Evolutionary conservation across 2,329 filamentous ascomycete genomes (phyloP), one percentile per base, ranked within the genome.

Genomic region (Colletotrichum graminicola): DNA sequence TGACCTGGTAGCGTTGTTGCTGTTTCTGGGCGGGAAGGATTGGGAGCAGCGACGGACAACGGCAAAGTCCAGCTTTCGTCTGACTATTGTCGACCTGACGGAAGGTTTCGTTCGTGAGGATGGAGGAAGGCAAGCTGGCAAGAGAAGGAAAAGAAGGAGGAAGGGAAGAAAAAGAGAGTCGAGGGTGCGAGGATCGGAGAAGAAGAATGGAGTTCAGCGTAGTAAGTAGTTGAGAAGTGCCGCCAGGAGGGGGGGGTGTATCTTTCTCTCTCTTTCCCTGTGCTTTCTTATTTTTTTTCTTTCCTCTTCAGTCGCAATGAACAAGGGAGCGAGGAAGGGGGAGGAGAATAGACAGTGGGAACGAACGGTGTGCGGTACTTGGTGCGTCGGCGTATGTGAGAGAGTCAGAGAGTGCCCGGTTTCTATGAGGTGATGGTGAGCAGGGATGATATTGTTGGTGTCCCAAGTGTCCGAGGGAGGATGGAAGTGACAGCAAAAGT

Each of bases 141-240:
- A 36, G 49, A 55, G 57, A 45, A 16, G 29, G 29, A 57, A 23
- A 51, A 43, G 62, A 60, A 41, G 59, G 32, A 29, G 39, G 51
- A 41, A 34, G 16, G 47, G 52, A 65, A 52, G 52, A 66, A 69
- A 63, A 61, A 72, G 68, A 57, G 61, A 69, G 69, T 72, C 57
- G 64, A 62, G 56, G 43, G 43, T 66, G 67, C 52, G 66, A 72
- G 59, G 67, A 51, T 59, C 63, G 72, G 51, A 49, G 56, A 72
- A 67, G 61, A 72, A 52, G 64, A 52, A 62, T 57, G 69, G 64
- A 68, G 51, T 69, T 59, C 64, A 61, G 52, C 34, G 60, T 45
- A 61, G 69, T 68, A 72, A 69, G 69, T 72, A 73, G 72, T 73
- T 73, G 72, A 73, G 68, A 56, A 51, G 47, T 26, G 32, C 55